Evolutionary conservation across 169 alveolate species (phyloP).

Genomic region (Perkinsus chesapeaki): DNA sequence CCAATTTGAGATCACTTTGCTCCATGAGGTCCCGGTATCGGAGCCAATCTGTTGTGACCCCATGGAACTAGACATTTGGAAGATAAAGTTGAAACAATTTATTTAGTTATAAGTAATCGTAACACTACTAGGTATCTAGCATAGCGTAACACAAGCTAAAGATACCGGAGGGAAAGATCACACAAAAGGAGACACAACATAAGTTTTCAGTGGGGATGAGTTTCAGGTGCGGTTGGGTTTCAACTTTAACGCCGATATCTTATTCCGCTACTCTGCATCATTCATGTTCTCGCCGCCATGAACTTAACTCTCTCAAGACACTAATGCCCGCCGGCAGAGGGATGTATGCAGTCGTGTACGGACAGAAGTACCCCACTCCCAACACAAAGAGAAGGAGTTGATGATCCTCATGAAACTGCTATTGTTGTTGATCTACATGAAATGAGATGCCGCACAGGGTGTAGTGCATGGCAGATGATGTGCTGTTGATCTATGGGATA

Average conservation of each 20-base stretch:
- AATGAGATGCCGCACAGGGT: neutral
- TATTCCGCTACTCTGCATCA: too few relatives aligned
- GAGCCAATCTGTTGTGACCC: neutral
- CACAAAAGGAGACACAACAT: neutral
- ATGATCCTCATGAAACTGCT: neutral
- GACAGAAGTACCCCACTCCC: too few relatives aligned
- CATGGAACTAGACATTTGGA: neutral
- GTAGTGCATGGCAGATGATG: neutral
- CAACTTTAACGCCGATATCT: too few relatives aligned
- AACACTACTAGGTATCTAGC: neutral
- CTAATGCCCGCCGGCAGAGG: too few relatives aligned
- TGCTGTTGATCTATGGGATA: neutral
- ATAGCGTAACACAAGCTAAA: neutral
- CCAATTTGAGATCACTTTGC: neutral
- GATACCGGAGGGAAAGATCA: neutral
- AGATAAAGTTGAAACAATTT: neutral
- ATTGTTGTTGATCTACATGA: neutral
- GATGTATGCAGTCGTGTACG: too few relatives aligned
- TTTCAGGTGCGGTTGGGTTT: too few relatives aligned
- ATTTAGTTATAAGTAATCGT: neutral
- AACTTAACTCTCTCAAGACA: too few relatives aligned
- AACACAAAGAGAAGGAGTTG: too few relatives aligned
- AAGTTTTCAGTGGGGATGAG: neutral
- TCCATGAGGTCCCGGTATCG: conserved; percentile 5
- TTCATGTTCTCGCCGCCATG: too few relatives aligned